Evolutionary conservation across 768 basidiomycete genomes (phyloP).

Genomic region (Mycena kentingensis): DNA sequence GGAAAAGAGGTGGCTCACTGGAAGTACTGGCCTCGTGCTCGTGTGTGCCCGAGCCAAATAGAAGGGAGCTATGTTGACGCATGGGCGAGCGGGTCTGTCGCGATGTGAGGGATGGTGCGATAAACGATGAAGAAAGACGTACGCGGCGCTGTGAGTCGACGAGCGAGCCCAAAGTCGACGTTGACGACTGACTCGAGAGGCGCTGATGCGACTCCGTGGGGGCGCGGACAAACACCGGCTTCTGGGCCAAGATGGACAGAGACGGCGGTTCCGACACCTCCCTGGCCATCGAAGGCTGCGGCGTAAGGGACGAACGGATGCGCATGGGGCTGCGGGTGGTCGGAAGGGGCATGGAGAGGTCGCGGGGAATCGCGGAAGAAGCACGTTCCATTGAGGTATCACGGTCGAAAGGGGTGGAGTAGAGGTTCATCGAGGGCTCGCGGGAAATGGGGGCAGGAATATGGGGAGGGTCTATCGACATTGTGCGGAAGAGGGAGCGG

Average conservation of each 20-base stretch:
- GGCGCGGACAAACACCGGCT: slow-evolving; percentile 70
- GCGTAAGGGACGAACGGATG: slow-evolving; percentile 70
- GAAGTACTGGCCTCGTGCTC: slow-evolving; percentile 32
- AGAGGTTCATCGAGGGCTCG: slow-evolving; percentile 47
- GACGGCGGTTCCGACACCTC: slow-evolving; percentile 73
- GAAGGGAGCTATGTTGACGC: slow-evolving; percentile 54
- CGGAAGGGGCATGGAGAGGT: slow-evolving; percentile 50
- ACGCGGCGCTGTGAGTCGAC: slow-evolving; percentile 59
- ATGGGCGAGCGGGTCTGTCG: slow-evolving; percentile 49
- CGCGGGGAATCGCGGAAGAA: slow-evolving; percentile 35
- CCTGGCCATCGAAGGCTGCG: slow-evolving; percentile 57
- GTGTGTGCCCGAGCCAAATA: slow-evolving; percentile 45
- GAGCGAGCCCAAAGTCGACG: slow-evolving; percentile 58
- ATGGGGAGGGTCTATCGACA: slow-evolving; percentile 71
- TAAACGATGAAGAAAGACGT: slow-evolving; percentile 30
- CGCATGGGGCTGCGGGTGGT: slow-evolving; percentile 54
- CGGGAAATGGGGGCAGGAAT: slow-evolving; percentile 37
- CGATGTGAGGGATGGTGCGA: slow-evolving; percentile 9
- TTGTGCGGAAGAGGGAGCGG: slow-evolving; percentile 55
- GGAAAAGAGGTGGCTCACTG: slow-evolving; percentile 29
- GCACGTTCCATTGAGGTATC: slow-evolving; percentile 43
- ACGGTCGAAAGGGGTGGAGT: slow-evolving; percentile 36
- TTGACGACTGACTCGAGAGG: slow-evolving; percentile 35
- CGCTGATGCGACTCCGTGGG: slow-evolving; percentile 41
- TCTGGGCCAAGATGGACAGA: slow-evolving; percentile 57